Base-by-base conservation (phyloP, 164 flowering plant species). In the Buxus sempervirens region DNA sequence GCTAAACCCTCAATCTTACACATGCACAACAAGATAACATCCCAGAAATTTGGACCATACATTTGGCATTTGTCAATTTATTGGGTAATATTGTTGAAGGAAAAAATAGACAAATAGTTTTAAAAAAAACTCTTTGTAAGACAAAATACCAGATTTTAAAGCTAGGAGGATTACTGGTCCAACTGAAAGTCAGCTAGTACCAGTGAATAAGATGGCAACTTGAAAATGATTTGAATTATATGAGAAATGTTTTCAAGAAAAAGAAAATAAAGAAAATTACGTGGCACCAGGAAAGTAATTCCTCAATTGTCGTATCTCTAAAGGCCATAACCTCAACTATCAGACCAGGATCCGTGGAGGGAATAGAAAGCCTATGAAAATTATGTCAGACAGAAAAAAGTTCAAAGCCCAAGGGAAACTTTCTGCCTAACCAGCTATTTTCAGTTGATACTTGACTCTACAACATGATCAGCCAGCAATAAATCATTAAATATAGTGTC, bases 301-400 rank as follows among this genome's bases (percentile, higher is more conserved):
- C 56, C 76, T 65, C 73, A 73, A 71, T 70, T 63, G 60, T 45
- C 12, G 51, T 6, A 51, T 26, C 24, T 60, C 73, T 59, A 49
- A 26, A 64, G 75, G 65, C 36, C 68, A 71, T 54, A 15, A 45
- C 45, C 42, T 74, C 68, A 67, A 74, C 36, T 71, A 74, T 67
- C 70, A 68, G 76, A 70, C 70, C 73, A 73, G 26, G 78, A 73
- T 27, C 70, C 75, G 76, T 70, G 77, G 68, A 67, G 73, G 60
- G 54, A 54, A 65, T 69, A 66, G 78, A 62, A 75, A 55, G 42
- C 19, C 38, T 73, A 79, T 76, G 75, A 73, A 75, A 61, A 64
- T 76, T 61, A 67, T 72, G 54, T 68, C 73, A 76, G 70, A 68
- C 62, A 61, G 38, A 70, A 69, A 69, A 32, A 54, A 73, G 57